phyloP scores from a whole-genome alignment of 371 early-diverging fungal species.

The Mortierella sp. region DNA sequence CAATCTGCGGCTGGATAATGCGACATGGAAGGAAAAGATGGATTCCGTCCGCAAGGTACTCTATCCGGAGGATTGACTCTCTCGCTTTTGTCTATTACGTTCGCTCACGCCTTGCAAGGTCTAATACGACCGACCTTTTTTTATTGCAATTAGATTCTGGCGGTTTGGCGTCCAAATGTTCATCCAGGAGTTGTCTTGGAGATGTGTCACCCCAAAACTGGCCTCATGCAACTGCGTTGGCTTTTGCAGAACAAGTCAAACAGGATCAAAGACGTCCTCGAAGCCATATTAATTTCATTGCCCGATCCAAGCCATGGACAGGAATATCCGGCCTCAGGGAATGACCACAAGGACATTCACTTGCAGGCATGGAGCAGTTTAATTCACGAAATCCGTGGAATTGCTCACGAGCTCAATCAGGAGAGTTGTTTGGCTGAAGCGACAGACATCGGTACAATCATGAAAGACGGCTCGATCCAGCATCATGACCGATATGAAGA shows the following conservation, averaged over 20 bases:
- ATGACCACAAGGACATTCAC: neutral
- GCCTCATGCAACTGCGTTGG: constrained; percentile 40
- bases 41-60: constrained; percentile 29
- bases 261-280: constrained; percentile 36
- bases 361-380: constrained; percentile 36
- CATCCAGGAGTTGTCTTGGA: constrained; percentile 30
- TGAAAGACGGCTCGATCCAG: neutral
- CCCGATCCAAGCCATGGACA: constrained; percentile 12
- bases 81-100: neutral
- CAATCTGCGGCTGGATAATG: constrained; percentile 6
- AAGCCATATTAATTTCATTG: constrained; percentile 25
- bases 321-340: neutral
- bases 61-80: neutral
- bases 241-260: constrained; percentile 10
- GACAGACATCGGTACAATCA: neutral
- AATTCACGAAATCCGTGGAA: constrained; percentile 28
- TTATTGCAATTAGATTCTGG: constrained; percentile 28
- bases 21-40: constrained; percentile 22
- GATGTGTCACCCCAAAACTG: constrained; percentile 21
- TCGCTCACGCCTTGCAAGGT: neutral
- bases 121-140: neutral
- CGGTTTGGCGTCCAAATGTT: constrained; percentile 22
- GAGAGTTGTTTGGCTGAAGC: constrained; percentile 19
- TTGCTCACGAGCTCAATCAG: constrained; percentile 8
- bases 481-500: neutral